Conservation (phyloP, 2,329 filamentous ascomycete genomes). For the Intubia oerlemansii region DNA sequence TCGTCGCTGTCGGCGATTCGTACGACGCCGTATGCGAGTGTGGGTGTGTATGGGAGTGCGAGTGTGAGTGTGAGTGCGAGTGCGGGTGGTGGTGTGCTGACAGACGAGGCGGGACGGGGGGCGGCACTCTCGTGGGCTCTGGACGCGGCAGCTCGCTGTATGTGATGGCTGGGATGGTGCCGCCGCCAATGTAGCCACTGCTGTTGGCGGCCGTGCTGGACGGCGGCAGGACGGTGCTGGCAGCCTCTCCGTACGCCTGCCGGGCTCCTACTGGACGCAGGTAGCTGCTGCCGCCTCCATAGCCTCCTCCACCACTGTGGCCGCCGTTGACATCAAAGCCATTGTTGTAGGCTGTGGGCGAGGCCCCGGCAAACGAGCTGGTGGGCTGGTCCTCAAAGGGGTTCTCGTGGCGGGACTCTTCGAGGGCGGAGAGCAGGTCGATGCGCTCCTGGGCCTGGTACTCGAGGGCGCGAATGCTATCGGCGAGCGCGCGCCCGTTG, state of each 20-base stretch:
- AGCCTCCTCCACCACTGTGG: too few species aligned
- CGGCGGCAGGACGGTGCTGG: conserved; percentile 1
- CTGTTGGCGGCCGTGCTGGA: conserved; percentile 1
- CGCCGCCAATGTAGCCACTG: conserved; percentile 50
- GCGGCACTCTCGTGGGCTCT: conserved; percentile 21
- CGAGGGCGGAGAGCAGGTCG: conserved; percentile 65
- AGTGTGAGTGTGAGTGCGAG: background rate
- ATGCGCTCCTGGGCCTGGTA: conserved; percentile 85
- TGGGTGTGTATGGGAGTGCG: too few species aligned
- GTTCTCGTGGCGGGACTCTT: conserved; percentile 34
- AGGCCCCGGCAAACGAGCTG: background rate
- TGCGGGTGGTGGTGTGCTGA: too few species aligned
- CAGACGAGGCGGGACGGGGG: conserved; percentile 22
- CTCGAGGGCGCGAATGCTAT: conserved; percentile 66
- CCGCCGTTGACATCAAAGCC: background rate
- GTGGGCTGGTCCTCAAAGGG: conserved; percentile 6
- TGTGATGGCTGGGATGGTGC: conserved; percentile 59
- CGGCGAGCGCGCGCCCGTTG: conserved; percentile 63
- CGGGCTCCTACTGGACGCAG: too few species aligned
- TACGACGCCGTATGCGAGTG: too few species aligned
- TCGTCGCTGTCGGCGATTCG: conserved; percentile 1
- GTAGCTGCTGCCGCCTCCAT: too few species aligned
- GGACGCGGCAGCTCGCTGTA: conserved; percentile 64
- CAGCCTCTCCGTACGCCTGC: background rate
- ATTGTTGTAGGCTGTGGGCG: background rate